Evolutionary conservation across 2,329 filamentous ascomycete species (phyloP), one percentile per base, ranked within the genome.

Genomic region (Trichocomaceae sp.): DNA sequence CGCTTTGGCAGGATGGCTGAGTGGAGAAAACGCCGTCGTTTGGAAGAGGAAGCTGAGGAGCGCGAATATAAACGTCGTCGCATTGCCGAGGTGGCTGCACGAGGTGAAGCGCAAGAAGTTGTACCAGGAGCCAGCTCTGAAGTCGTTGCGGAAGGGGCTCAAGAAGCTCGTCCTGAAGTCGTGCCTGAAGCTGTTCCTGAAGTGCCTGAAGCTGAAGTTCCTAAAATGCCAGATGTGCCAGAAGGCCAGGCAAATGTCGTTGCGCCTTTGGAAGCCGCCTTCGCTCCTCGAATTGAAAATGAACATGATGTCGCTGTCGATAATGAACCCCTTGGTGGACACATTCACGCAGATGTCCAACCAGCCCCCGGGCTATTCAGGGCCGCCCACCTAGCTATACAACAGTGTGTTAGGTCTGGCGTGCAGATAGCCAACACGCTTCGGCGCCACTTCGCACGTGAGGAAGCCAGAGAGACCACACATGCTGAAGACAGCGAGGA

Each of bases 41-140:
- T 20, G 4, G 19, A 22, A 20, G 39, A 45, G 8, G 39, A 45
- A 3, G 46, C 10, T 22, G 39, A 49, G 13, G 26, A 7, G 6
- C 41, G 15, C 20, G 47, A 33, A 20, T n/a, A 26, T 7, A 54
- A 54, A 37, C 52, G 52, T 37, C 23, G 23, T 7, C 46, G 52
- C 26, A 22, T 37, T 12, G 19, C 17, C 17, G 20, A 41, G 4
- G 35, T 17, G 17, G 12, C 23, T 50, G 49, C 26, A 17, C 33
- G n/a, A 1, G 12, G n/a, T 41, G 26, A 29, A 29, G 26, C 26
- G 5, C 26, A 6, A 29, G 7, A 26, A 26, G 8, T 26, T 26
- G 23, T 26, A 8, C 23, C 23, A 26, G 23, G 8, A 33, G 8
- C 29, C 29, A 33, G 29, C 23, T 4, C 23, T 26, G 4, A 33